Evolutionary conservation across 2,329 filamentous ascomycete species (phyloP), one percentile per base, ranked within the genome.

Genomic region (Colletotrichum shisoi): DNA sequence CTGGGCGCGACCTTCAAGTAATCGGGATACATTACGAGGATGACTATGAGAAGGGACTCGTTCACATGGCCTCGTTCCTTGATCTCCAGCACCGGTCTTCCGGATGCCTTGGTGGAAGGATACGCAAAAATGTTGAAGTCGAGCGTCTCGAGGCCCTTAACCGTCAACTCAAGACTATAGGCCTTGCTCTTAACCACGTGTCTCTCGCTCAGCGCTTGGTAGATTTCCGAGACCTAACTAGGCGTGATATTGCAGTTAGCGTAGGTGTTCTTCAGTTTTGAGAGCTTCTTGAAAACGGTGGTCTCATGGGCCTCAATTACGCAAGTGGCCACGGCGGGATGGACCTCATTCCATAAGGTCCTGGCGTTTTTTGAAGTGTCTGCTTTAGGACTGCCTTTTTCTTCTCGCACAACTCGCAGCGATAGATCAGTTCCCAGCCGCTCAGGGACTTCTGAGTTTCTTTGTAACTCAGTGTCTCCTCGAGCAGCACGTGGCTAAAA

Each of bases 371-470:
- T 5, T 63, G 9, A 4, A 76, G 4, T 1, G 53, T 56, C 0
- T 39, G 27, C 1, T 42, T 39, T 0, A 73, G 21, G 0, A 74
- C 76, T 0, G 57, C 59, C 27, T 74, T 73, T 56, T 69, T 71
- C 6, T 72, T 71, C 1, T 68, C 62, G 57, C 82, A 84, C 0
- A 81, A 69, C 4, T 71, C 70, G 37, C 83, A 85, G 1, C 59
- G 60, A 60, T 82, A 85, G 2, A 19, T 64, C 51, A 84, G 84
- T 0, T 76, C 77, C 80, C 81, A 84, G 4, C 63, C 48, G 1
- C 64, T 46, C 17, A 81, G 64, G 1, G 58, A 45, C n/a, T 74
- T 71, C 63, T 78, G 76, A 0, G 72, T 71, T 11, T 77, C 72
- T 4, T 78, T 72, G 19, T 76, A 74, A 0, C 72, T 65, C 4